phyloP scores from a whole-genome alignment of 148 eudicot species.

The Fagopyrum esculentum region DNA sequence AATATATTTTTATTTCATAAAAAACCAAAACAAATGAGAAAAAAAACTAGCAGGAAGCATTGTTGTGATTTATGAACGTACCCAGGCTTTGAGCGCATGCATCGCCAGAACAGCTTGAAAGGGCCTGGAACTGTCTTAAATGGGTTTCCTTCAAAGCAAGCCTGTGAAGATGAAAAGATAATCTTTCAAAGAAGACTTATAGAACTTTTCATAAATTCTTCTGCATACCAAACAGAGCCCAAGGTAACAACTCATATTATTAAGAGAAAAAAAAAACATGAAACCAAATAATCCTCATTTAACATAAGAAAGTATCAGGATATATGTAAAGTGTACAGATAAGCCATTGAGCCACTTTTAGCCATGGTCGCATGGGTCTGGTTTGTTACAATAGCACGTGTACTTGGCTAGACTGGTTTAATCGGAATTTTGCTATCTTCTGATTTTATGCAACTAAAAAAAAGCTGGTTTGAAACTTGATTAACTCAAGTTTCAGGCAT shows the following conservation, averaged over 20 bases:
- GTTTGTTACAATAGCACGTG: not conserved
- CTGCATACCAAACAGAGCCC: not conserved
- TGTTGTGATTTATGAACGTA: constrained; percentile 15
- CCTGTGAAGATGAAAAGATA: constrained; percentile 31
- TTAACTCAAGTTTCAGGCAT: not conserved
- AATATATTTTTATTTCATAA: not conserved
- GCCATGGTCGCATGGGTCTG: not conserved
- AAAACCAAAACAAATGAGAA: not conserved
- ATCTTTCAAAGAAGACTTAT: not conserved
- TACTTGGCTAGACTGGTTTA: not conserved
- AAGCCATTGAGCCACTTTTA: not conserved
- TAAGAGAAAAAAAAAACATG: not conserved
- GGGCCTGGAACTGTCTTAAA: constrained; percentile 90
- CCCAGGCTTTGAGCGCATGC: constrained; percentile 95
- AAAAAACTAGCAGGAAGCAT: not conserved
- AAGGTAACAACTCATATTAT: not conserved
- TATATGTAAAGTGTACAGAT: not conserved
- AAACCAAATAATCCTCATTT: not conserved
- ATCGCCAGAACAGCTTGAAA: constrained; percentile 85
- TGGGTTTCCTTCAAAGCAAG: constrained; percentile 93
- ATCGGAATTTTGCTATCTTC: not conserved
- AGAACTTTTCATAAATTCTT: not conserved
- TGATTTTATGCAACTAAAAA: not conserved
- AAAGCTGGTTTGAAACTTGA: not conserved
- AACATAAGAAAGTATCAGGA: not conserved